A percentile compares a stretch with the other conserved stretches of the same genome.
Conservation (phyloP, 129 eudicot genomes). For the Escallonia herrerae region DNA sequence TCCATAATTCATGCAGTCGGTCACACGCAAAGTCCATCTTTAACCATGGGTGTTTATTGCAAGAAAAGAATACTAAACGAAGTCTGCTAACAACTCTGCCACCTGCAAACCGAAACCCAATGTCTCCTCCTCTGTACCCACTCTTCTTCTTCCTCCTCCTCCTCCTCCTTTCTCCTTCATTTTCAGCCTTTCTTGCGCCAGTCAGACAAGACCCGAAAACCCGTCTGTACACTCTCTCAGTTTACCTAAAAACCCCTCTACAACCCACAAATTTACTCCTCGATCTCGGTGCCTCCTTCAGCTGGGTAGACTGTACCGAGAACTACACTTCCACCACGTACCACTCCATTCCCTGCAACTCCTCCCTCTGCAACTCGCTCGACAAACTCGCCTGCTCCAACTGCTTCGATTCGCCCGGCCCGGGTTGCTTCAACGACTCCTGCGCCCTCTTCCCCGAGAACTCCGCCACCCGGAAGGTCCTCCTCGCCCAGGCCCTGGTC, state of each 20-base stretch:
- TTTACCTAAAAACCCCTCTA: slow-evolving; percentile 34
- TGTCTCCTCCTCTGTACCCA: slow-evolving; percentile 6
- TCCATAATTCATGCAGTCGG: too few relatives aligned
- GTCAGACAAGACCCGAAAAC: slow-evolving; percentile 22
- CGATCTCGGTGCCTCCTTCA: slow-evolving; percentile 42
- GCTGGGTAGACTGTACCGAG: slow-evolving; percentile 25
- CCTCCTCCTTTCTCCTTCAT: slow-evolving; percentile 15
- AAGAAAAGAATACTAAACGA: too few relatives aligned
- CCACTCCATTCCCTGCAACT: slow-evolving; percentile 33
- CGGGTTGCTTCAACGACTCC: slow-evolving; percentile 16
- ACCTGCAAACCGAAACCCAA: too few relatives aligned
- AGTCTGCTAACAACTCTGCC: too few relatives aligned
- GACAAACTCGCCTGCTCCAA: slow-evolving; percentile 7
- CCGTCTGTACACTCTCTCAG: slow-evolving; percentile 23
- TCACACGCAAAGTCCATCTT: too few relatives aligned
- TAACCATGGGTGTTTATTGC: too few relatives aligned
- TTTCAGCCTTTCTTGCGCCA: slow-evolving; percentile 38
- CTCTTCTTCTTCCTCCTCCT: slow-evolving; percentile 9
- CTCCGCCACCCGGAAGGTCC: slow-evolving; percentile 6
- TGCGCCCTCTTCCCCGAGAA: slow-evolving; percentile 23
- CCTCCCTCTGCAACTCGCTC: slow-evolving; percentile 30
- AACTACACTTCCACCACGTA: slow-evolving; percentile 39
- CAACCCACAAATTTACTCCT: slow-evolving; percentile 38
- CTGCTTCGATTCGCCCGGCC: slow-evolving; percentile 1
- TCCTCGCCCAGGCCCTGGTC: slow-evolving; percentile 9